Percentiles rank a stretch among this genome's conserved stretches.
phyloP scores from a whole-genome alignment of 2,329 filamentous ascomycete genomes.

The Chaetomiaceae sp. region DNA sequence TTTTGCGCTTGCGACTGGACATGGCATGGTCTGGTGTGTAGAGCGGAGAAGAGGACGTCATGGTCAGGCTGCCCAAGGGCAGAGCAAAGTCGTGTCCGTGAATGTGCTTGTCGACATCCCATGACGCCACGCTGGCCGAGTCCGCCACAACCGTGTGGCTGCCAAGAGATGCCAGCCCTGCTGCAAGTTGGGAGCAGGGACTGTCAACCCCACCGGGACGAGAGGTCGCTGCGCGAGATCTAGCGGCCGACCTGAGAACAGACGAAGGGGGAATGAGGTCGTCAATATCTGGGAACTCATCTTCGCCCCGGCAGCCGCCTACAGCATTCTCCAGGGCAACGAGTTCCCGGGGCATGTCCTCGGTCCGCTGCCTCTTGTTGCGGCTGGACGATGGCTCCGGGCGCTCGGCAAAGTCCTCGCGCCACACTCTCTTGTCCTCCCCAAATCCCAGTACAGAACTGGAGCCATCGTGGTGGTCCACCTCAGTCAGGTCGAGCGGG shows the following conservation, averaged over 20 bases:
- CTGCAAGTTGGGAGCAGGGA: conserved; percentile 5
- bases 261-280: conserved; percentile 26
- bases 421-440: conserved; percentile 38
- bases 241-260: conserved; percentile 23
- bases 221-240: conserved; percentile 6
- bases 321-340: conserved; percentile 3
- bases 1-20: conserved; percentile 19
- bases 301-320: conserved; percentile 29
- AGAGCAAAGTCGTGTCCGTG: neutral
- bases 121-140: neutral
- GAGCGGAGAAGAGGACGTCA: neutral
- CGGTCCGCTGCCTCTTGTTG: conserved; percentile 48
- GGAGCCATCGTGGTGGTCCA: conserved; percentile 17
- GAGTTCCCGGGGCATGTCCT: conserved; percentile 35
- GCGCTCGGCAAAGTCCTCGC: conserved; percentile 36
- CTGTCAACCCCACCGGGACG: neutral
- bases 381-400: conserved; percentile 34
- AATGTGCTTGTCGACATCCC: neutral
- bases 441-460: conserved; percentile 30
- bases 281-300: conserved; percentile 50
- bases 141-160: neutral
- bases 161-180: neutral
- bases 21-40: neutral
- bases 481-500: conserved; percentile 20
- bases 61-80: neutral